These are phyloP conservation scores for Rhizopus delemar DNA, from an alignment of 371 early-diverging fungal genomes.

Conservation along the genomic window DNA sequence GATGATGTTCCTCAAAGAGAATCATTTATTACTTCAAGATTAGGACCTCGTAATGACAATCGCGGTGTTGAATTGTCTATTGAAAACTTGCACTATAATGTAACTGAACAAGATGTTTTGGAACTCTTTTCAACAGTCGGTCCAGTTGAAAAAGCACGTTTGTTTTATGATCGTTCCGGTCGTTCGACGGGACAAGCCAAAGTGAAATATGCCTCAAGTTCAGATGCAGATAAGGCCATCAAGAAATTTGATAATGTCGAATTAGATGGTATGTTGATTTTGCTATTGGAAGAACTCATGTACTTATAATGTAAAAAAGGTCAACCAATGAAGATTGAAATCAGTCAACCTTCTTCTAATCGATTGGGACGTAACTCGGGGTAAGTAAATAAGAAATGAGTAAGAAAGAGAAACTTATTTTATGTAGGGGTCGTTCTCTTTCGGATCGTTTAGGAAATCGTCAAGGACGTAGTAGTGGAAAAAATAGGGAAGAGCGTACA, in stretches of 20 bases:
- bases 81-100: conserved; percentile 47
- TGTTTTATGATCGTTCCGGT: conserved; percentile 45
- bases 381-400: not conserved
- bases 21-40: conserved; percentile 26
- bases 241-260: conserved; percentile 46
- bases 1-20: conserved; percentile 15
- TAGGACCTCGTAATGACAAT: conserved; percentile 23
- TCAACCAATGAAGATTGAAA: conserved; percentile 35
- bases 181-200: conserved; percentile 46
- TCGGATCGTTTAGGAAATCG: not conserved
- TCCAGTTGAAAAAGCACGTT: conserved; percentile 30
- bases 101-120: conserved; percentile 44
- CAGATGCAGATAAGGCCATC: conserved; percentile 40
- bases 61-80: conserved; percentile 19
- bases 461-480: not conserved
- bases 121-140: conserved; percentile 48
- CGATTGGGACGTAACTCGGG: not conserved
- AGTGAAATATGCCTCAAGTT: conserved; percentile 24
- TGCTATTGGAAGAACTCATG: too few relatives aligned
- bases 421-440: not conserved
- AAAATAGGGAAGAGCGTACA: not conserved
- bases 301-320: conserved; percentile 11
- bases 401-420: not conserved
- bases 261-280: conserved; percentile 32
- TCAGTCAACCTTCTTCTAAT: not conserved